Percentiles rank a stretch among this genome's conserved stretches.
Evolutionary conservation across 192 early-diverging fungal genomes (phyloP).

Genomic region (Linnemannia hyalina): DNA sequence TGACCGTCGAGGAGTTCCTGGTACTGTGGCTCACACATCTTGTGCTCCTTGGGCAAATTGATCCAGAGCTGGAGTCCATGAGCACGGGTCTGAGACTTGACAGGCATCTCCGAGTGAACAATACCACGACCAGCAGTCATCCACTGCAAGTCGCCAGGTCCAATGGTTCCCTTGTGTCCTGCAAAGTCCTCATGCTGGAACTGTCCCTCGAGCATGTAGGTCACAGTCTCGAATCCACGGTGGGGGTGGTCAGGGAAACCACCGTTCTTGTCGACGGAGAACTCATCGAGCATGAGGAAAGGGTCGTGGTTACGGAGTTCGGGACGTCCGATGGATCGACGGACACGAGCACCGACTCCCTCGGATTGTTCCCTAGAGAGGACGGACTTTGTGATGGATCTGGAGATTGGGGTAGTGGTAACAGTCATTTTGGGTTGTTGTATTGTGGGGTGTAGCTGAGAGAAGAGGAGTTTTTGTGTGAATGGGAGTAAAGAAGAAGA

Average conservation of each 20-base stretch:
- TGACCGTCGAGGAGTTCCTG: slow-evolving; percentile 51
- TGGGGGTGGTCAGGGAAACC: slow-evolving; percentile 67
- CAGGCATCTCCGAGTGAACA: slow-evolving; percentile 69
- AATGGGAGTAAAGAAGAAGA: too few relatives aligned
- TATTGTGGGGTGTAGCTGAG: too few relatives aligned
- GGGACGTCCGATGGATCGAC: too few relatives aligned
- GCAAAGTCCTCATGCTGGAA: slow-evolving; percentile 72
- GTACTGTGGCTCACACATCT: slow-evolving; percentile 68
- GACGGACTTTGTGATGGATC: too few relatives aligned
- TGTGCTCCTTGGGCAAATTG: slow-evolving; percentile 69
- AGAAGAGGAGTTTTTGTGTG: too few relatives aligned
- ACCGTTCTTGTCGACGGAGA: slow-evolving; percentile 37
- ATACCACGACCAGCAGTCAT: slow-evolving; percentile 79
- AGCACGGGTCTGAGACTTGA: slow-evolving; percentile 55
- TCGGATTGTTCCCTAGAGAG: too few relatives aligned
- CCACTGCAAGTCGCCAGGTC: slow-evolving; percentile 70
- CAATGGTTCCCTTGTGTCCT: slow-evolving; percentile 66
- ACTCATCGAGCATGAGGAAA: slow-evolving; percentile 54
- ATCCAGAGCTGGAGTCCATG: slow-evolving; percentile 77
- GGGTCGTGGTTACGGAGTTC: slow-evolving; percentile 54
- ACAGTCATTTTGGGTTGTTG: neutral
- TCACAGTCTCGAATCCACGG: slow-evolving; percentile 78
- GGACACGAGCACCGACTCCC: too few relatives aligned
- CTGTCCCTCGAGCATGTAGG: slow-evolving; percentile 69
- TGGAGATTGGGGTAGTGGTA: too few relatives aligned